A percentile compares a stretch with the other conserved stretches of the same genome.
Evolutionary conservation across 805 yeast genomes (phyloP).

Genomic region (Aciculoconidium aculeatum): DNA sequence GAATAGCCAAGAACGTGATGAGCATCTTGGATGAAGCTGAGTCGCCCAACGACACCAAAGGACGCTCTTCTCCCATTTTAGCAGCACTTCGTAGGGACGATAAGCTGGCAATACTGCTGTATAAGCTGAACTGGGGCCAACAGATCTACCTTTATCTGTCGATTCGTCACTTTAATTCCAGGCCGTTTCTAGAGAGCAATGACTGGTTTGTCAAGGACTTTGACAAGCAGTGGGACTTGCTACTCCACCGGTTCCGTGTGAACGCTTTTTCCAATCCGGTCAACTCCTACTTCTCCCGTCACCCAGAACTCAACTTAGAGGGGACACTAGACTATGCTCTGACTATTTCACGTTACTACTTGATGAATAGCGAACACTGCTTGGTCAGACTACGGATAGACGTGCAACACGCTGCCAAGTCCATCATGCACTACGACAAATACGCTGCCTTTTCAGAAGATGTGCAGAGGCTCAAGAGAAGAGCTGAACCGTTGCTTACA

Average conservation of each 20-base stretch:
- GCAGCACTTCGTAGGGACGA: too few relatives aligned
- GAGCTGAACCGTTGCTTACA: slow-evolving; percentile 1
- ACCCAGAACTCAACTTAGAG: slow-evolving; percentile 5
- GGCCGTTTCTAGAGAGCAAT: slow-evolving; percentile 9
- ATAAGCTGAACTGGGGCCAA: too few relatives aligned
- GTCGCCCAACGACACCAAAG: slow-evolving; percentile 3
- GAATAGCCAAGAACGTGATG: slow-evolving; percentile 11
- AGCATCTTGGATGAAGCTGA: slow-evolving; percentile 10
- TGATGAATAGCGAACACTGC: slow-evolving; percentile 9
- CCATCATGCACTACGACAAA: slow-evolving; percentile 7
- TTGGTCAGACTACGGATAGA: slow-evolving; percentile 8
- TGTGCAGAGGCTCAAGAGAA: background rate
- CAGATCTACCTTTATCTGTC: too few relatives aligned
- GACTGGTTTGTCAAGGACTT: slow-evolving; percentile 5
- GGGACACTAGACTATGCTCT: slow-evolving; percentile 9
- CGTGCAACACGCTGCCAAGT: slow-evolving; percentile 6
- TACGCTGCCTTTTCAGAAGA: background rate
- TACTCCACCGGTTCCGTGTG: slow-evolving; percentile 4
- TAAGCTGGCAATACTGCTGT: too few relatives aligned
- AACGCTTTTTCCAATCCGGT: slow-evolving; percentile 3
- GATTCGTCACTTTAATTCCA: slow-evolving; percentile 9
- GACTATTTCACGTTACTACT: slow-evolving; percentile 10
- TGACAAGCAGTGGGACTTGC: slow-evolving; percentile 3
- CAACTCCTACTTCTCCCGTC: slow-evolving; percentile 10
- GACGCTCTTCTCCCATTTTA: too few relatives aligned